These are phyloP conservation scores for Microdochium paspali DNA, from an alignment of 2,329 filamentous ascomycete genomes.

Conservation along the genomic window DNA sequence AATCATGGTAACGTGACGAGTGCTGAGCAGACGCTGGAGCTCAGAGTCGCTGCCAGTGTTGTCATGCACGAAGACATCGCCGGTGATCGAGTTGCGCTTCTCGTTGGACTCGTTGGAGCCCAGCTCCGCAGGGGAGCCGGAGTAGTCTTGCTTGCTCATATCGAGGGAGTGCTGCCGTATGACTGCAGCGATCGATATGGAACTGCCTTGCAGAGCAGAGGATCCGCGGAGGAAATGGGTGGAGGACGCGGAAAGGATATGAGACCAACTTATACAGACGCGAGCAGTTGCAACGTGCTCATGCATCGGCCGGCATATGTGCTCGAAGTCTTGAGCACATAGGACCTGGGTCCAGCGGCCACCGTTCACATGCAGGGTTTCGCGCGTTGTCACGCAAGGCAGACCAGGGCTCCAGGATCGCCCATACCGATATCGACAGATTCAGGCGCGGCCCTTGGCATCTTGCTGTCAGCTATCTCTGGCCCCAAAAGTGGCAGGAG, in stretches of 20 bases:
- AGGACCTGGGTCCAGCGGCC: no score
- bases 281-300: neutral
- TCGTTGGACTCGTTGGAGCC: neutral
- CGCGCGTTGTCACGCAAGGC: neutral
- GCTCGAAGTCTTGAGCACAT: neutral
- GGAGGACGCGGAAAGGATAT: neutral
- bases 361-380: neutral
- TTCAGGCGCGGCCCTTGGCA: neutral
- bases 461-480: neutral
- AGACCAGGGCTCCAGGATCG: neutral
- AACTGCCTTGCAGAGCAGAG: neutral
- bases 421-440: neutral
- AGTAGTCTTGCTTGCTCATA: neutral
- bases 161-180: neutral
- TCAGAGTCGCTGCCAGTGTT: constrained; percentile 17
- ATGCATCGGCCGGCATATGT: neutral
- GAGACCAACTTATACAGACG: neutral
- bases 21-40: constrained; percentile 27
- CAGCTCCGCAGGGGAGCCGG: neutral
- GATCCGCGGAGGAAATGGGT: neutral
- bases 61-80: constrained; percentile 2
- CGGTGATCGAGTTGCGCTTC: neutral
- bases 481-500: neutral
- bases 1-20: constrained; percentile 44
- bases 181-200: neutral